Base-by-base conservation (phyloP, 371 early-diverging fungal species). In the Mucor indicus region DNA sequence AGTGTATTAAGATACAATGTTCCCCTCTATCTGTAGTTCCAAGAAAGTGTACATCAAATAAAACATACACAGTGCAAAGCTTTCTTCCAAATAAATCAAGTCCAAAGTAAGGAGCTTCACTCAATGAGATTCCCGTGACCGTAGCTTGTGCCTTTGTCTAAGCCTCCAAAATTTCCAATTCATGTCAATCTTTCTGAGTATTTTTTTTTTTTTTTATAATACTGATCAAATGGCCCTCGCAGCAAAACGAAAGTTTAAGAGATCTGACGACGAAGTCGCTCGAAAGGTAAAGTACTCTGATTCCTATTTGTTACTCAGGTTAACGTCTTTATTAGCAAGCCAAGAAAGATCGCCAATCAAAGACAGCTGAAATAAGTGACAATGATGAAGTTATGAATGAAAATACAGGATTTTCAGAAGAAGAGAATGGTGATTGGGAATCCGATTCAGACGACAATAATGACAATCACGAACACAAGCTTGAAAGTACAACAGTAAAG, bases 401-500 rank as follows among this genome's bases (percentile, higher is more conserved):
- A 24, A 50, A 48, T 9, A 64, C 70, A 4, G 72, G 62, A 0
- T 59, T 64, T 8, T 72, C 69, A 0, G 75, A 71, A 8, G 68
- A 69, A 1, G 63, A 50, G 25, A 62, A 49, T 33, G 63, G 47
- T 10, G 74, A 63, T 16, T 75, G 72, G 54, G 77, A 72, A 38
- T 67, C 63, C 0, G 76, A 69, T 20, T 69, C 69, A 15, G 72
- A 69, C 1, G 76, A 70, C 19, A 70, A 70, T 16, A 72, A 70
- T 4, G 68, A 60, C 7, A 75, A 77, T 15, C 69, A 70, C 19
- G 73, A 69, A 24, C 70, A 72, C 36, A 68, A 69, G 35, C 61
- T 64, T 33, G 72, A 65, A 32, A 64, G 59, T 12, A 66, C 64
- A 13, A 64, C 63, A 23, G 66, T 66, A 4, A 71, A 66, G 25